Percentiles rank a stretch among this genome's conserved stretches.
Conservation (phyloP, 2,329 filamentous ascomycete species). For the Fusarium nygamai region DNA sequence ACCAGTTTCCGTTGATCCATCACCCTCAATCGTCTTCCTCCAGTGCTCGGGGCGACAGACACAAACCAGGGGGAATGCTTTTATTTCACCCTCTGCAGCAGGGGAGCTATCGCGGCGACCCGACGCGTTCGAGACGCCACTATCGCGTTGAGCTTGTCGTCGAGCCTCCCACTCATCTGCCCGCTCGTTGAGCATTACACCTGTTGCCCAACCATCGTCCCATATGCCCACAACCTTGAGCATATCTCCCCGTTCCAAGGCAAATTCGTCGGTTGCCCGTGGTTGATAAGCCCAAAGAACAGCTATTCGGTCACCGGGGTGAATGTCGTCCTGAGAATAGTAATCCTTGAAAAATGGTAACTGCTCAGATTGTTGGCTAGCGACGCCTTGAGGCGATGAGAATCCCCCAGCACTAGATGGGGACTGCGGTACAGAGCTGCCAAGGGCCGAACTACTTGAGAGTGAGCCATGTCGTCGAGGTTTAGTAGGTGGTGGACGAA, state of each 20-base stretch:
- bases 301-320: conserved; percentile 87
- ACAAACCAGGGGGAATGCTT: conserved; percentile 96
- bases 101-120: conserved; percentile 70
- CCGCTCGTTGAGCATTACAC: conserved; percentile 81
- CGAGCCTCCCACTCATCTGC: conserved; percentile 90
- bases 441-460: conserved; percentile 83
- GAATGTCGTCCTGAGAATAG: conserved; percentile 96
- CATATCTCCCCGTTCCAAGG: conserved; percentile 95
- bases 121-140: conserved; percentile 87
- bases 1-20: conserved; percentile 74
- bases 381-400: conserved; percentile 85
- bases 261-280: conserved; percentile 90
- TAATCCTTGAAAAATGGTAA: conserved; percentile 98
- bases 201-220: conserved; percentile 99
- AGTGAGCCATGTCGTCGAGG: conserved; percentile 85
- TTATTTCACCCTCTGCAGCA: conserved; percentile 80
- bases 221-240: conserved; percentile 97
- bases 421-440: conserved; percentile 75
- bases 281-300: conserved; percentile 98
- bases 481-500: conserved; percentile 67
- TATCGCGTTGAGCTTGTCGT: conserved; percentile 84
- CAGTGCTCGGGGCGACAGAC: conserved; percentile 96
- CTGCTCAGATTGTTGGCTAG: conserved; percentile 94
- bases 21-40: conserved; percentile 95
- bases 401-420: conserved; percentile 77